A percentile compares a stretch with the other conserved stretches of the same genome.
phyloP scores from a whole-genome alignment of 768 basidiomycete species.

The Gloeostereum incarnatum region DNA sequence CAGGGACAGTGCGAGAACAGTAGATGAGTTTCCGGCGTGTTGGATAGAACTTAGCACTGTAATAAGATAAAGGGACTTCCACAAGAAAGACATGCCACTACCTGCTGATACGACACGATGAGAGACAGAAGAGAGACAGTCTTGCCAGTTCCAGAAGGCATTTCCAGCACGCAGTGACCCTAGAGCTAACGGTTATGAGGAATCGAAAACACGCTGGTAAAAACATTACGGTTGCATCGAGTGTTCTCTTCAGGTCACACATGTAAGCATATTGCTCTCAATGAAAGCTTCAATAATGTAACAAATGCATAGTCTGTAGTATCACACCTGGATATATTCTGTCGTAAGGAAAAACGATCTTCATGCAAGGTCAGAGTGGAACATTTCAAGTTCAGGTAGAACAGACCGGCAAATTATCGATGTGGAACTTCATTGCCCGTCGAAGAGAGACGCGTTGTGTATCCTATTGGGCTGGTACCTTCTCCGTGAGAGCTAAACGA shows the following conservation, averaged over 20 bases:
- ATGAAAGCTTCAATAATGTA: conserved; percentile 7
- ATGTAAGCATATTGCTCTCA: conserved; percentile 98
- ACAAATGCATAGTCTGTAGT: conserved; percentile 4
- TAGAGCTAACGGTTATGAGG: conserved; percentile 19
- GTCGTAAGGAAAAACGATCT: conserved; percentile 92
- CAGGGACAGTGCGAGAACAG: conserved; percentile 98
- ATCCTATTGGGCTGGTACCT: too few species aligned
- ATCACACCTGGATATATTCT: conserved; percentile 84
- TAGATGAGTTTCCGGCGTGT: conserved; percentile 92
- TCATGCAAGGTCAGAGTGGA: background rate
- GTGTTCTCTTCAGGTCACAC: conserved; percentile 94
- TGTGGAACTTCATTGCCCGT: conserved; percentile 67
- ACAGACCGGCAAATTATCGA: conserved; percentile 72
- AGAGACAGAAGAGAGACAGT: conserved; percentile 92
- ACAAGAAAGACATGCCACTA: conserved; percentile 15
- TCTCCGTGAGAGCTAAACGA: too few species aligned
- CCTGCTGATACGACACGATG: conserved; percentile 98
- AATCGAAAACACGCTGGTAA: conserved; percentile 1
- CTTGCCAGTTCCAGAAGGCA: conserved; percentile 99
- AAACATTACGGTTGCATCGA: conserved; percentile 76
- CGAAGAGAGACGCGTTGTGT: too few species aligned
- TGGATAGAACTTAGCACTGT: conserved; percentile 83
- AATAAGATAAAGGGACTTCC: conserved; percentile 5
- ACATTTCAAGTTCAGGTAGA: background rate
- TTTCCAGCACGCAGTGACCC: conserved; percentile 99